Evolutionary conservation across 495 filamentous ascomycete genomes (phyloP).

Genomic region (Eremomyces bilateralis): DNA sequence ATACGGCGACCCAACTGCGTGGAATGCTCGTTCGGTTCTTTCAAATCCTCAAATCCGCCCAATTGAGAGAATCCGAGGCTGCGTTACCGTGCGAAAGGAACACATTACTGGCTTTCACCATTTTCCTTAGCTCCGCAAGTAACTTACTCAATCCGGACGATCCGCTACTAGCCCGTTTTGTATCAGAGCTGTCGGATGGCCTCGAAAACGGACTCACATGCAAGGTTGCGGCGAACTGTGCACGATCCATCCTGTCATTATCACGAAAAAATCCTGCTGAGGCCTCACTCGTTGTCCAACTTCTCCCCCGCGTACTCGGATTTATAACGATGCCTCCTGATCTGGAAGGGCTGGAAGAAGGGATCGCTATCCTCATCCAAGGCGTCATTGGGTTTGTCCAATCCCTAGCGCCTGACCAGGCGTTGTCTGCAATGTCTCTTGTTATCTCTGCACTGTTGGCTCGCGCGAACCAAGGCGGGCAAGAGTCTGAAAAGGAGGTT

Average conservation of each 20-base stretch:
- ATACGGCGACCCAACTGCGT: slow-evolving; percentile 32
- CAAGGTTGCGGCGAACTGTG: slow-evolving; percentile 72
- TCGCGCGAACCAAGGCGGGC: slow-evolving; percentile 35
- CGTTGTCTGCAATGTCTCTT: slow-evolving; percentile 37
- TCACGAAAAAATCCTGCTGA: slow-evolving; percentile 42
- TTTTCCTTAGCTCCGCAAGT: slow-evolving; percentile 63
- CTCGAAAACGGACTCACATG: slow-evolving; percentile 59
- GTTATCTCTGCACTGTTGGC: slow-evolving; percentile 61
- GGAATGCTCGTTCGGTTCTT: slow-evolving; percentile 62
- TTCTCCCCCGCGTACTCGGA: slow-evolving; percentile 53
- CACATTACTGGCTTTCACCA: slow-evolving; percentile 64
- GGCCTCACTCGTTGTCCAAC: slow-evolving; percentile 45
- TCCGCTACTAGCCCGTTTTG: slow-evolving; percentile 40
- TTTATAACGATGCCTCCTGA: slow-evolving; percentile 46
- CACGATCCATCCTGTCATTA: slow-evolving; percentile 52
- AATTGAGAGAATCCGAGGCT: slow-evolving; percentile 60
- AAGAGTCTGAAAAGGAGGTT: slow-evolving; percentile 39
- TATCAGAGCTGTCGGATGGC: slow-evolving; percentile 66
- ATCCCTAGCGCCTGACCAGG: slow-evolving; percentile 18
- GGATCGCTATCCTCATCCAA: slow-evolving; percentile 43
- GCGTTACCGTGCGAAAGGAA: slow-evolving; percentile 83
- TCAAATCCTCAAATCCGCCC: slow-evolving; percentile 58
- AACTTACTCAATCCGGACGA: slow-evolving; percentile 52
- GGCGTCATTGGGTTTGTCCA: slow-evolving; percentile 48
- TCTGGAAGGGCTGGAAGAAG: slow-evolving; percentile 52